phyloP scores from a whole-genome alignment of 306 rosid genomes.

The Hippophae gyantsensis region DNA sequence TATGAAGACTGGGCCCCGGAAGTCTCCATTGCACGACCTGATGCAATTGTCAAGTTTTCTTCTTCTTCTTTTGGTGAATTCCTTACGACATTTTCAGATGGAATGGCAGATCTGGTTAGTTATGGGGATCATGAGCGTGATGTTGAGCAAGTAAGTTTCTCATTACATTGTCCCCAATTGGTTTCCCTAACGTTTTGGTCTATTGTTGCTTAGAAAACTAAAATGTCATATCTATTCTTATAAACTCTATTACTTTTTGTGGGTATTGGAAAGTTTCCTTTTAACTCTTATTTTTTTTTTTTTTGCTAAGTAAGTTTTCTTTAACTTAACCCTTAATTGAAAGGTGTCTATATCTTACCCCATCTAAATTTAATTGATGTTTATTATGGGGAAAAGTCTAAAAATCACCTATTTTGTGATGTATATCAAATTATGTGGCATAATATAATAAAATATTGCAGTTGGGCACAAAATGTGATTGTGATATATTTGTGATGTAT shows the following conservation, averaged over 20 bases:
- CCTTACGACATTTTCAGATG: slow-evolving; percentile 62
- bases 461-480: no score
- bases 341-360: no score
- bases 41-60: slow-evolving; percentile 22
- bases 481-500: no score
- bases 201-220: not conserved
- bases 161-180: not conserved
- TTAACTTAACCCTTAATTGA: not conserved
- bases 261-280: not conserved
- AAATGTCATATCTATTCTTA: not conserved
- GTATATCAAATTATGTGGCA: no score
- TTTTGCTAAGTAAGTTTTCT: not conserved
- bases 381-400: no score
- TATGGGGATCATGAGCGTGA: slow-evolving; percentile 56
- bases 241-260: not conserved
- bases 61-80: slow-evolving; percentile 36
- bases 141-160: slow-evolving; percentile 64
- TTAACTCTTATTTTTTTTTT: no score
- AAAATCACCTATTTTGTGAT: no score
- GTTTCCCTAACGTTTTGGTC: not conserved
- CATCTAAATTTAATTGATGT: no score
- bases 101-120: slow-evolving; percentile 89
- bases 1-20: slow-evolving; percentile 57
- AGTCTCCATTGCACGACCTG: slow-evolving; percentile 3
- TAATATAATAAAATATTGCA: no score